A percentile compares a stretch with the other conserved stretches of the same genome.
These are phyloP conservation scores for Leptodermis oblonga DNA, from an alignment of 257 asterid species.

Conservation along the genomic window DNA sequence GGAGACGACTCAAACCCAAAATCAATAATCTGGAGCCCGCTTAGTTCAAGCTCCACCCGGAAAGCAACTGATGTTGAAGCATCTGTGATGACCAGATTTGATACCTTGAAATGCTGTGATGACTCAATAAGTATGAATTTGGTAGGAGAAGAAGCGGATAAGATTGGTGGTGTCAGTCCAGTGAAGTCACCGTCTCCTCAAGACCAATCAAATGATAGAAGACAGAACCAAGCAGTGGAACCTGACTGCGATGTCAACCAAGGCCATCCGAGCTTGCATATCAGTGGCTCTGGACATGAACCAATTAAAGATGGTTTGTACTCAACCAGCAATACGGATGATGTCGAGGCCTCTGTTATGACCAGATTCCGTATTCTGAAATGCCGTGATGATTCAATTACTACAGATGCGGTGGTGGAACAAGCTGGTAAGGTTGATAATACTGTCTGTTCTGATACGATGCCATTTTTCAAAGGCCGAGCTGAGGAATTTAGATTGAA, in stretches of 20 bases:
- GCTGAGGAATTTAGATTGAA: slow-evolving; percentile 19
- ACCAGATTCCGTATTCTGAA: slow-evolving; percentile 50
- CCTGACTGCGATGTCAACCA: slow-evolving; percentile 14
- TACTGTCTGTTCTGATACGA: slow-evolving; percentile 7
- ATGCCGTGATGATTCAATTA: slow-evolving; percentile 34
- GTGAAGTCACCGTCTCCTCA: slow-evolving; percentile 2
- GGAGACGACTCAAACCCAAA: slow-evolving; percentile 9
- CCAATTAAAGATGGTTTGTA: slow-evolving; percentile 6
- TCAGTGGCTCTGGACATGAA: slow-evolving; percentile 11
- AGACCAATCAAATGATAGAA: slow-evolving; percentile 23
- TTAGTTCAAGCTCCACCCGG: slow-evolving; percentile 19
- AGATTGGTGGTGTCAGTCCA: slow-evolving; percentile 10
- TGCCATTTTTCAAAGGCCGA: slow-evolving; percentile 12
- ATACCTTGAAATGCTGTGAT: slow-evolving; percentile 45
- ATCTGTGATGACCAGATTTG: slow-evolving; percentile 44
- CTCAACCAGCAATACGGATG: slow-evolving; percentile 24
- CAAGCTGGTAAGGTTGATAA: slow-evolving; percentile 19
- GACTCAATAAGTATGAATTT: slow-evolving; percentile 25
- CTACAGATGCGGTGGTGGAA: slow-evolving; percentile 24
- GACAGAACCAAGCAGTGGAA: slow-evolving; percentile 15
- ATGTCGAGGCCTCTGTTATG: slow-evolving; percentile 46
- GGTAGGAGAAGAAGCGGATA: slow-evolving; percentile 22
- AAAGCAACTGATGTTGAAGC: slow-evolving; percentile 37
- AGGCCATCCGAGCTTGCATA: neutral
- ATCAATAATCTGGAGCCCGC: slow-evolving; percentile 13